phyloP scores from a whole-genome alignment of 345 rosid genomes.

The Bruguiera parviflora region DNA sequence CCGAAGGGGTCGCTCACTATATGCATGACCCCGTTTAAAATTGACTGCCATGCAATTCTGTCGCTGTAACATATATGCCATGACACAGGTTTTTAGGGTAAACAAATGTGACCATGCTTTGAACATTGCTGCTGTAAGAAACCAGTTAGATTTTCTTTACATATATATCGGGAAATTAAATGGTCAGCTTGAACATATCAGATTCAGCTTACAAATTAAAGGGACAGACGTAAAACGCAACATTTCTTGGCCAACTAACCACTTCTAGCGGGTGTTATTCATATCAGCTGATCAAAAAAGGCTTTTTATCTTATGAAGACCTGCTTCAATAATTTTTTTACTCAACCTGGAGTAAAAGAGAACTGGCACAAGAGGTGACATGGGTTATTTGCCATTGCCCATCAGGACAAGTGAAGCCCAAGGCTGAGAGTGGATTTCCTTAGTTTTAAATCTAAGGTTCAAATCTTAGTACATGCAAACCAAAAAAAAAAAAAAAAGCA shows the following conservation, averaged over 20 bases:
- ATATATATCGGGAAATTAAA: conserved; percentile 49
- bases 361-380: too few species aligned
- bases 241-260: conserved; percentile 52
- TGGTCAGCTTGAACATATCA: conserved; percentile 38
- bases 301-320: too few species aligned
- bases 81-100: conserved; percentile 24
- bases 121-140: conserved; percentile 33
- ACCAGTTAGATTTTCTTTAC: conserved; percentile 27
- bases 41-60: conserved; percentile 48
- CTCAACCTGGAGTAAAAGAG: too few species aligned
- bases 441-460: too few species aligned
- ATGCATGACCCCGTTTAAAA: conserved; percentile 48
- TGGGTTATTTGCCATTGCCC: too few species aligned
- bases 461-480: too few species aligned
- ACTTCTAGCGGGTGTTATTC: conserved; percentile 14
- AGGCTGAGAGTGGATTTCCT: too few species aligned
- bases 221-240: conserved; percentile 22
- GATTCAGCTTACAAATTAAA: conserved; percentile 1
- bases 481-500: too few species aligned
- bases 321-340: too few species aligned
- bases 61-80: conserved; percentile 39
- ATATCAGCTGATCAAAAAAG: not conserved
- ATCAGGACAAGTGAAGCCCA: too few species aligned
- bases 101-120: conserved; percentile 51
- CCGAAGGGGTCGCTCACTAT: conserved; percentile 24